phyloP scores from a whole-genome alignment of 2,329 filamentous ascomycete species.

The Cercospora citrullina region DNA sequence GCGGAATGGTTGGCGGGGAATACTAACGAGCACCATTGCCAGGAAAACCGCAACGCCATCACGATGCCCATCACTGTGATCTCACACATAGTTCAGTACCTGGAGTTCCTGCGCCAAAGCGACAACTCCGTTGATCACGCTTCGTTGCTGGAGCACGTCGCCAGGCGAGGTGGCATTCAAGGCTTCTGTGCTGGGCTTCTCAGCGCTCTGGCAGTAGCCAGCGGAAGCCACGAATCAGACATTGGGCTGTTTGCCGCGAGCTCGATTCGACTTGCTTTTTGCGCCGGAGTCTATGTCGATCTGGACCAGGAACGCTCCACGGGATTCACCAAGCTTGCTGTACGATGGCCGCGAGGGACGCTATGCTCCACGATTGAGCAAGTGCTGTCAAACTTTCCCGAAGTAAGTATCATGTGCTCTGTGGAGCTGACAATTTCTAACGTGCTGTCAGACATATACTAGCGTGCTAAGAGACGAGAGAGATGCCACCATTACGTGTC shows the following conservation, averaged over 20 bases:
- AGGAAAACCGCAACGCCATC: slow-evolving; percentile 5
- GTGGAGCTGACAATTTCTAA: neutral
- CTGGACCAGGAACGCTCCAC: slow-evolving; percentile 4
- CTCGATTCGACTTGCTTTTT: slow-evolving; percentile 71
- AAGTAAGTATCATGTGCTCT: slow-evolving; percentile 1
- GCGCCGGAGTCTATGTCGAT: slow-evolving; percentile 72
- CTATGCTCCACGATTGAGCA: slow-evolving; percentile 1
- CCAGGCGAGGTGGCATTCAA: slow-evolving; percentile 13
- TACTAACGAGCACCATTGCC: neutral
- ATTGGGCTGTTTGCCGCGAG: slow-evolving; percentile 43
- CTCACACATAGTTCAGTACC: slow-evolving; percentile 11
- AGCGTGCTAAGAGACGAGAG: slow-evolving; percentile 6
- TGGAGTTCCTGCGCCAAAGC: slow-evolving; percentile 1
- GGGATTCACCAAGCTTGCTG: slow-evolving; percentile 1
- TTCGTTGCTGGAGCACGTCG: neutral
- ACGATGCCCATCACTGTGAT: slow-evolving; percentile 10
- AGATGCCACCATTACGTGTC: slow-evolving; percentile 9
- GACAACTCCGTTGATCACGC: neutral
- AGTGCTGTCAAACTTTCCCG: neutral
- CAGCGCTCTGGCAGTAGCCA: slow-evolving; percentile 14
- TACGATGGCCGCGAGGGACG: slow-evolving; percentile 1
- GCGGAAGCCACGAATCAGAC: slow-evolving; percentile 66
- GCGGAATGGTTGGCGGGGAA: neutral
- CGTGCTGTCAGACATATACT: neutral
- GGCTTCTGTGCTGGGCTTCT: slow-evolving; percentile 21